A percentile compares a stretch with the other conserved stretches of the same genome.
Conservation (phyloP, 1,284 basidiomycete genomes). For the Boletellus deceptivus region DNA sequence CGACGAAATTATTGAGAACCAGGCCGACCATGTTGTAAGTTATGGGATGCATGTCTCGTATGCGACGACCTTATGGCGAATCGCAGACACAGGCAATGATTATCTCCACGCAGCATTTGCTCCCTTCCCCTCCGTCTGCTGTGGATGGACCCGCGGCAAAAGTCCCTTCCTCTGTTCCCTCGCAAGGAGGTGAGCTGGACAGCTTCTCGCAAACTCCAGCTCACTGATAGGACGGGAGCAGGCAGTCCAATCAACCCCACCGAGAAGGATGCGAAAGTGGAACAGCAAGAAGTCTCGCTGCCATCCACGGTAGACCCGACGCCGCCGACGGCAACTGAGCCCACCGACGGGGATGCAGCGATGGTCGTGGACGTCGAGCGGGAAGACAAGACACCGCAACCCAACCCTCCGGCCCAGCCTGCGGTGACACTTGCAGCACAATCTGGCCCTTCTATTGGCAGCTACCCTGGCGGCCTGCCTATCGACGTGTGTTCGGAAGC, state of each 20-base stretch:
- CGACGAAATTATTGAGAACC: conserved; percentile 70
- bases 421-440: conserved; percentile 15
- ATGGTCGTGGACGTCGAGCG: conserved; percentile 54
- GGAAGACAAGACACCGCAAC: conserved; percentile 39
- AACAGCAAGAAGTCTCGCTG: conserved; percentile 35
- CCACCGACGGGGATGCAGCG: conserved; percentile 35
- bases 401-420: conserved; percentile 20
- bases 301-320: conserved; percentile 36
- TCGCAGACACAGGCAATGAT: conserved; percentile 80
- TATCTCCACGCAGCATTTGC: conserved; percentile 81
- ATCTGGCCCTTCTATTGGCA: conserved; percentile 20
- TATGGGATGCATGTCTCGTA: conserved; percentile 3
- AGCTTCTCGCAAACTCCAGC: background rate
- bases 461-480: conserved; percentile 34
- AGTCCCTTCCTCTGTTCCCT: conserved; percentile 16
- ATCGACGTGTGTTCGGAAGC: conserved; percentile 86
- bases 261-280: conserved; percentile 32
- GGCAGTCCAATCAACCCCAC: conserved; percentile 25
- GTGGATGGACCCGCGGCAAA: conserved; percentile 23
- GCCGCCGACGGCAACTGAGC: conserved; percentile 26
- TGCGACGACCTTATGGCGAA: conserved; percentile 4
- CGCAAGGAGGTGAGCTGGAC: conserved; percentile 28
- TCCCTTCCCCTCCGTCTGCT: conserved; percentile 36
- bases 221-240: conserved; percentile 6
- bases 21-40: conserved; percentile 61